Evolutionary conservation across 331 rosid species (phyloP), one percentile per base, ranked within the genome.

Genomic region (Quercus lobata): DNA sequence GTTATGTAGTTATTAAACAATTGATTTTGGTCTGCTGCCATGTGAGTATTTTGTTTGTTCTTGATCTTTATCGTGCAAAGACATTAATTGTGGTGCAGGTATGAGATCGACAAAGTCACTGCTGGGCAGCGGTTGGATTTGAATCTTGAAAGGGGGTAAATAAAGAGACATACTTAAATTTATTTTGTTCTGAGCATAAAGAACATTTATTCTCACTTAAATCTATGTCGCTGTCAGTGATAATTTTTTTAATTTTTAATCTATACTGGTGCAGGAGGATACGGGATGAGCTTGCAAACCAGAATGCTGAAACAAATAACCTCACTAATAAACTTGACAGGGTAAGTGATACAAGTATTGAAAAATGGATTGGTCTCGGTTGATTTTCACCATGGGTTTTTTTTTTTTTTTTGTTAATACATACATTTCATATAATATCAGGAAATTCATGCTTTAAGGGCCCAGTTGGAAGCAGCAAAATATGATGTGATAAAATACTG

Each of bases 101-200:
- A 91, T 80, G 98, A 93, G 84, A 93, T 96, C 0, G 98, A 96
- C 78, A 93, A 93, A 89, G 94, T 96, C 73, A 93, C 97, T 11
- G 96, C 98, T 22, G 98, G 98, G 71, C 98, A 96, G 84, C 89
- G 98, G 61, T 82, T 96, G 86, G 99, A 96, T 87, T 89, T 96
- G 89, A 96, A 93, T 88, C 99, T 96, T 55, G 99, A 96, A 79
- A 91, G 90, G 69, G 99, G 98, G 99, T 96, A 86, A 82, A 88
- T 61, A 25, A 53, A 76, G 54, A 44, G 32, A 57, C 63, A 54
- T 12, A 32, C 77, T 71, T 52, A 21, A 34, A 29, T 72, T 55
- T 57, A 24, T 60, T 37, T 44, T 68, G 37, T 18, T 58, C 49
- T 55, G 44, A 55, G 32, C 63, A 65, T 60, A 15, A 15, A 25